These are phyloP conservation scores for Bipolaris bicolor DNA, from an alignment of 2,329 filamentous ascomycete genomes.

Conservation along the genomic window DNA sequence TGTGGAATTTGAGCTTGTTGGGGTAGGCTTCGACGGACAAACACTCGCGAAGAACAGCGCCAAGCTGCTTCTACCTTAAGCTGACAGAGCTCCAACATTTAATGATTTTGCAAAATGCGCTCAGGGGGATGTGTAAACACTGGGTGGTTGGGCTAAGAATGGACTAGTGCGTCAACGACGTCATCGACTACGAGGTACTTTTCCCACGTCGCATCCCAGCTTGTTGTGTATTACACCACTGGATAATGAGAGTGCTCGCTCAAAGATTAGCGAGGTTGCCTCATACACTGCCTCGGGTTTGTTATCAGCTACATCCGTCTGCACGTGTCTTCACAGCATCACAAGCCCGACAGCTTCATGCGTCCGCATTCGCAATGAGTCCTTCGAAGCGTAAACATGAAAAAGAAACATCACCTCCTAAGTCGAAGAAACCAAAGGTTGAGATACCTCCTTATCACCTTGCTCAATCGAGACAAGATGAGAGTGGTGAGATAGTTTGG, in stretches of 20 bases:
- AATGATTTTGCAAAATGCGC: neutral
- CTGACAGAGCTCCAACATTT: neutral
- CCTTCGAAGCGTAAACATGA: constrained; percentile 41
- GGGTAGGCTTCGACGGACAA: constrained; percentile 6
- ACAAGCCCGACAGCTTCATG: constrained; percentile 15
- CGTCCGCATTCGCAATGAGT: constrained; percentile 26
- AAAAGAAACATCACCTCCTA: constrained; percentile 18
- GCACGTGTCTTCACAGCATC: neutral
- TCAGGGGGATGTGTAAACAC: neutral
- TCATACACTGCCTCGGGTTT: neutral
- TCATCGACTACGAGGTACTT: constrained; percentile 8
- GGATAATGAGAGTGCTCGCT: constrained; percentile 2
- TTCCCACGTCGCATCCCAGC: neutral
- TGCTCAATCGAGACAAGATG: constrained; percentile 33
- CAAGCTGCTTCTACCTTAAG: neutral
- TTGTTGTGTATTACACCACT: neutral
- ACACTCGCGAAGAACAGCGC: neutral
- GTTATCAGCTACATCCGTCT: neutral
- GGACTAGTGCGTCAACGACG: constrained; percentile 11
- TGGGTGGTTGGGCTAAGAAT: constrained; percentile 1
- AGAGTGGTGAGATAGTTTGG: constrained; percentile 61
- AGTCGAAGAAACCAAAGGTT: constrained; percentile 36
- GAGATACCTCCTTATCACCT: constrained; percentile 42
- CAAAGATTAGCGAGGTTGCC: neutral
- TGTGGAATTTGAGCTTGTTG: constrained; percentile 1